A percentile compares a stretch with the other conserved stretches of the same genome.
Conservation (phyloP, 1,284 basidiomycete species). For the Fomitopsis schrenkii region DNA sequence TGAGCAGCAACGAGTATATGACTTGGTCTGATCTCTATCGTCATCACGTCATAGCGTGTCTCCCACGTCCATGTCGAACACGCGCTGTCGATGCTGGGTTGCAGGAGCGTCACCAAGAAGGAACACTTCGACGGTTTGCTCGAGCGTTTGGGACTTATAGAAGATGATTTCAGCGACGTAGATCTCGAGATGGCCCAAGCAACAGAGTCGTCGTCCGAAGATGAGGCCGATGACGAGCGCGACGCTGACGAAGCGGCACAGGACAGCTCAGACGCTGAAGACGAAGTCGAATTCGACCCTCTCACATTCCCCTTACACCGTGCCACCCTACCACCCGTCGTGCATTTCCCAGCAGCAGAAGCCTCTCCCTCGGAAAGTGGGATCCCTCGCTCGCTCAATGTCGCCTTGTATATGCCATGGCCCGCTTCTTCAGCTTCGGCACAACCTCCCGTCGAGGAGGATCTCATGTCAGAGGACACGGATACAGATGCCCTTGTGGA, state of each 20-base stretch:
- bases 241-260: background rate
- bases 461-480: conserved; percentile 34
- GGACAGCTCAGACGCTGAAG: background rate
- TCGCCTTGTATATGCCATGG: conserved; percentile 19
- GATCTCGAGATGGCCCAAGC: background rate
- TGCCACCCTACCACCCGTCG: conserved; percentile 19
- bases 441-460: conserved; percentile 18
- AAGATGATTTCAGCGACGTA: conserved; percentile 12
- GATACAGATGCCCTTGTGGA: conserved; percentile 38
- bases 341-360: background rate
- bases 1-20: conserved; percentile 18
- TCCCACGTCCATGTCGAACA: conserved; percentile 34
- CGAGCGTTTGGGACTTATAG: conserved; percentile 10
- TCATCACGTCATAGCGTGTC: conserved; percentile 14
- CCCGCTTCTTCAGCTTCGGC: conserved; percentile 6
- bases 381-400: background rate
- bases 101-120: conserved; percentile 23
- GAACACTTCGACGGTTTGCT: conserved; percentile 33
- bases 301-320: conserved; percentile 15
- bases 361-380: conserved; percentile 6
- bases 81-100: conserved; percentile 40
- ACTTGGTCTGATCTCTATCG: conserved; percentile 7
- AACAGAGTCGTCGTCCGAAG: background rate
- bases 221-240: background rate
- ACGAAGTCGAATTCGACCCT: conserved; percentile 12